Evolutionary conservation across 805 yeast species (phyloP).

Genomic region (Suhomyces emberorum): DNA sequence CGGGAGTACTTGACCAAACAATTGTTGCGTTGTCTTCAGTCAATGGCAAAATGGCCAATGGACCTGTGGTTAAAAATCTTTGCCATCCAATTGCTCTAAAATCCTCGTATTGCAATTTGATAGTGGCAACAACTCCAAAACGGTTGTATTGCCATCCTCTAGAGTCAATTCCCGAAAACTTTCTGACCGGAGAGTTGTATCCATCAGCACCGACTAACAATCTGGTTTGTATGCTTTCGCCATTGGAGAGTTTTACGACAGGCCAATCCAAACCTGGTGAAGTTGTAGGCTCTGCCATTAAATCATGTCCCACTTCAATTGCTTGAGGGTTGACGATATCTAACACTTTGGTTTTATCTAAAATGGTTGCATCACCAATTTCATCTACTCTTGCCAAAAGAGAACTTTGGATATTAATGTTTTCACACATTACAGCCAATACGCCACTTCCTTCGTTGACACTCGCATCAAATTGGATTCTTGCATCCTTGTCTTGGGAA

Average conservation of each 20-base stretch:
- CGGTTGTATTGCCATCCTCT: constrained; percentile 90
- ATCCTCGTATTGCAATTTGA: constrained; percentile 71
- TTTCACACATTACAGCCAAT: constrained; percentile 84
- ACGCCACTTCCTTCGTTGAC: constrained; percentile 13
- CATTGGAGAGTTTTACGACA: constrained; percentile 60
- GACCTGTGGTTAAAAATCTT: constrained; percentile 87
- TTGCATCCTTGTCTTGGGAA: constrained; percentile 61
- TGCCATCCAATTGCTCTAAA: constrained; percentile 84
- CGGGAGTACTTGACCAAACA: constrained; percentile 90
- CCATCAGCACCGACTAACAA: constrained; percentile 96
- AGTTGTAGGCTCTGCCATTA: constrained; percentile 17
- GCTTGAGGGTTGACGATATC: constrained; percentile 35
- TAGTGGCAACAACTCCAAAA: constrained; percentile 90
- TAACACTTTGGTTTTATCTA: constrained; percentile 67
- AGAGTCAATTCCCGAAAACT: constrained; percentile 74
- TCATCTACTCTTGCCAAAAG: constrained; percentile 48
- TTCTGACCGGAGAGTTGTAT: constrained; percentile 86
- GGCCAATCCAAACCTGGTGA: constrained; percentile 64
- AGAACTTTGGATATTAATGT: constrained; percentile 76
- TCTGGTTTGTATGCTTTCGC: constrained; percentile 61
- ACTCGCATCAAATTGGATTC: constrained; percentile 60
- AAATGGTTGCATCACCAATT: constrained; percentile 31
- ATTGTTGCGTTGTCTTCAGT: constrained; percentile 85
- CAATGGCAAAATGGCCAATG: constrained; percentile 85
- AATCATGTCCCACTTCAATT: constrained; percentile 12